These are phyloP conservation scores for Phytophthora sojae DNA, from an alignment of 352 stramenopile species.

Conservation along the genomic window DNA sequence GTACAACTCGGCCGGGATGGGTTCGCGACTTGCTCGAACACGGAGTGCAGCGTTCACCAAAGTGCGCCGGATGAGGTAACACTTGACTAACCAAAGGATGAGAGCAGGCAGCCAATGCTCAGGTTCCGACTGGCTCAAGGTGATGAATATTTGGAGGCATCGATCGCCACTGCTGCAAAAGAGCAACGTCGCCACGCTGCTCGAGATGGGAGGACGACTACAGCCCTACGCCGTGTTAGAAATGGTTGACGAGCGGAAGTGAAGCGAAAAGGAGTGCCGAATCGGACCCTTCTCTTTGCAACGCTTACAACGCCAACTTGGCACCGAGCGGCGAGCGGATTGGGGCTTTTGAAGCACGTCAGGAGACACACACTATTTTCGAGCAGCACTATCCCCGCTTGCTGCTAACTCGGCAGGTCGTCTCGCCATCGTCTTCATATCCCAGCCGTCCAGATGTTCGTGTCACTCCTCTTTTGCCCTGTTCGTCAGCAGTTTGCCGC, in stretches of 20 bases:
- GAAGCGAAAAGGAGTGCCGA: conserved; percentile 1
- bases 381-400: neutral
- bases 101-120: conserved; percentile 5
- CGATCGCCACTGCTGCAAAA: conserved; percentile 1
- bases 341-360: conserved; percentile 1
- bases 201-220: neutral
- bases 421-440: neutral
- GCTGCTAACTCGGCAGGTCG: neutral
- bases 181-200: neutral
- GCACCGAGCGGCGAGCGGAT: neutral
- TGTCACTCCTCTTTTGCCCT: neutral
- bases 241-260: conserved; percentile 6
- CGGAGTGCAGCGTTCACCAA: conserved; percentile 12
- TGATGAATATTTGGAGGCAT: neutral
- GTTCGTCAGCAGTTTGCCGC: conserved; percentile 10
- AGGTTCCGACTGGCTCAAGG: neutral
- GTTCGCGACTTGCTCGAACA: conserved; percentile 33
- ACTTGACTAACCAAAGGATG: conserved; percentile 29
- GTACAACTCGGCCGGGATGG: conserved; percentile 30
- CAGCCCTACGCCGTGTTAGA: neutral
- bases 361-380: conserved; percentile 19
- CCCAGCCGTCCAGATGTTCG: neutral
- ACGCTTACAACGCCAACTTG: conserved; percentile 5
- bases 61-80: conserved; percentile 21
- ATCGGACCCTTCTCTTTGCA: conserved; percentile 16